Evolutionary conservation across 345 rosid species (phyloP), one percentile per base, ranked within the genome.

Genomic region (Salix dunnii): DNA sequence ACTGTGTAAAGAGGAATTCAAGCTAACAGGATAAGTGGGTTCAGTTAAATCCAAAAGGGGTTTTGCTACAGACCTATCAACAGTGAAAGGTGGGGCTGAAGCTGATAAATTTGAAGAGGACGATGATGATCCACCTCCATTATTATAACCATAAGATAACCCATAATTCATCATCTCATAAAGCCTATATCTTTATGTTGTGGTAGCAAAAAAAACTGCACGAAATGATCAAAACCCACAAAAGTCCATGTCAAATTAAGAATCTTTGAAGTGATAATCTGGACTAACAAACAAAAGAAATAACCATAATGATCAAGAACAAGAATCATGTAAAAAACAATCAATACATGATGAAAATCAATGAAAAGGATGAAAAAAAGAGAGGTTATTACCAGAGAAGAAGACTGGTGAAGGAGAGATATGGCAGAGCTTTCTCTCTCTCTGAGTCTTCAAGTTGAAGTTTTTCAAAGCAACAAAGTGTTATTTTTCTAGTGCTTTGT

Each of bases 1-100:
- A 60, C 76, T 85, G 77, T 65, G 82, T 76, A 63, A 31, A 55
- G 72, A 71, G 43, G 84, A 72, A 77, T 74, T 74, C 72, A 71
- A 67, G 60, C 79, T 66, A 27, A 72, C 63, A 68, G 69, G 68
- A 73, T 77, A 80, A 53, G 74, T 21, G 9, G 81, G 83, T 67
- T 85, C 89, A 75, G 75, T 75, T 76, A 82, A 80, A 80, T 81
- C 89, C 58, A 79, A 76, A 65, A 84, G 84, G 3, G 87, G 74
- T 49, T 70, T 75, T 5, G 82, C 43, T 8, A 30, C n/a, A 42
- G 82, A 82, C 76, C 80, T 85, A 30, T 83, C 86, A 27, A 86
- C 91, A 3, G 88, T 86, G 62, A 89, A 89, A 36, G 93, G 93
- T 5, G 88, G 90, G 68, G 93, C 93, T 76, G 78, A 81, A 74